Percentiles rank a stretch among this genome's conserved stretches.
Evolutionary conservation across 352 stramenopile genomes (phyloP).

Genomic region (Peronosclerospora sorghi): DNA sequence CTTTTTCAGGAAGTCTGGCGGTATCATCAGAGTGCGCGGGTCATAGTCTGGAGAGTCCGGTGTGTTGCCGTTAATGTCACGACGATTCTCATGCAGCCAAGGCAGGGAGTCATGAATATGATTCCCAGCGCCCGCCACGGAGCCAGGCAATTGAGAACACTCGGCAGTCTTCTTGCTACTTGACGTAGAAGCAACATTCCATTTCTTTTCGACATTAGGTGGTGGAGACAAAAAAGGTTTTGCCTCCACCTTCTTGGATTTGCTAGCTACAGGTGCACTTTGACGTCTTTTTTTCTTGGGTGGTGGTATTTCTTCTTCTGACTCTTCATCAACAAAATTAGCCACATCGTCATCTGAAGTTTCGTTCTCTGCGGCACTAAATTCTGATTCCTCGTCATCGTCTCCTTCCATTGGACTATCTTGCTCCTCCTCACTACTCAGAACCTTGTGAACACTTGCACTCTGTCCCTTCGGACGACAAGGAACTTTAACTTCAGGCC

Average conservation of each 20-base stretch:
- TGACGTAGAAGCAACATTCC: slow-evolving; percentile 6
- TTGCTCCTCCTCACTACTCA: slow-evolving; percentile 42
- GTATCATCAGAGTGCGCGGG: slow-evolving; percentile 86
- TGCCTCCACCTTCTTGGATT: slow-evolving; percentile 13
- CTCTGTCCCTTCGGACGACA: slow-evolving; percentile 18
- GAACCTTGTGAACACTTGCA: slow-evolving; percentile 13
- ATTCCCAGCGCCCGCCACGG: slow-evolving; percentile 43
- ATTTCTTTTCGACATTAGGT: slow-evolving; percentile 19
- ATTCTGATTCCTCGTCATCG: slow-evolving; percentile 49
- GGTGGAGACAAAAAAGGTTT: slow-evolving; percentile 35
- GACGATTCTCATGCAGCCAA: slow-evolving; percentile 82
- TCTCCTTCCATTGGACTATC: slow-evolving; percentile 18
- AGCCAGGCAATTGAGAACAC: slow-evolving; percentile 13
- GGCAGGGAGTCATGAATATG: slow-evolving; percentile 88
- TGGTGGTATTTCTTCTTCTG: slow-evolving; percentile 24
- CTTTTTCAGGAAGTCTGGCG: slow-evolving; percentile 78
- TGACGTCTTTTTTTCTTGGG: slow-evolving; percentile 39
- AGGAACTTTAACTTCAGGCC: slow-evolving; percentile 13
- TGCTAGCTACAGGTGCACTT: slow-evolving; percentile 17
- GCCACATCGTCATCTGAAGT: slow-evolving; percentile 31
- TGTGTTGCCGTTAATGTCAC: slow-evolving; percentile 81
- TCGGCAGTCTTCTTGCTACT: slow-evolving; percentile 20
- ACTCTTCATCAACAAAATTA: slow-evolving; percentile 31
- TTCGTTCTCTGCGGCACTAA: slow-evolving; percentile 42
- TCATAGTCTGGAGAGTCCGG: slow-evolving; percentile 87